Base-by-base conservation (phyloP, 495 filamentous ascomycete species). In the Clohesyomyces aquaticus region DNA sequence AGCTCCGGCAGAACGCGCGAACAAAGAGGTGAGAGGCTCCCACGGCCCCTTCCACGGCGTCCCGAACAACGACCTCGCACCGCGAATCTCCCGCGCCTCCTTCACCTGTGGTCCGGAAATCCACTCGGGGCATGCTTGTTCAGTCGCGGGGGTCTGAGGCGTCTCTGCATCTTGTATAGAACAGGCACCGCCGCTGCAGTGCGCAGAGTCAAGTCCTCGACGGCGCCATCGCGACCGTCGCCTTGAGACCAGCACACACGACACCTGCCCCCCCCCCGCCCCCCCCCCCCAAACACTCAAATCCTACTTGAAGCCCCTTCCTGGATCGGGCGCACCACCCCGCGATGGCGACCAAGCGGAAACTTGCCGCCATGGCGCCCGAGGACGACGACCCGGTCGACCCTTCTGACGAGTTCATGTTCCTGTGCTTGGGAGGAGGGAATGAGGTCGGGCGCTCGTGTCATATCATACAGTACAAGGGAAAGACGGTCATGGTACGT, bases 401-500 rank as follows among this genome's bases (percentile, higher is more conserved):
- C 61, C 76, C 77, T 2, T 81, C 89, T 0, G 94, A 98, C 72
- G 91, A 96, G 77, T 82, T 98, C 54, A 89, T 88, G 76, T 98
- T 98, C 72, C 83, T 96, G 52, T 93, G 91, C 65, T 80, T 98
- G 35, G 94, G 94, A 53, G 94, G 94, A 60, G 93, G 94, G 38
- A 98, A 96, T 73, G 94, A 98, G 76, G 94, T 98, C 57, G 94
- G 94, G 55, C 83, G 94, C 59, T 97, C 94, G 61, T 98, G 94
- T 77, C 94, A 98, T 74, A 96, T 98, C 60, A 85, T 98, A 26
- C 91, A 97, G 71, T 98, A 98, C 82, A 98, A 98, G 72, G 94
- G 94, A 19, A 98, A 98, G 73, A 98, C 94, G 4, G 90, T 98
- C 61, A 98, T 98, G 94, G 91, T 93, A 78, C 46, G 59, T 68